phyloP scores from a whole-genome alignment of 768 basidiomycete species.

The Phallus indusiatus region DNA sequence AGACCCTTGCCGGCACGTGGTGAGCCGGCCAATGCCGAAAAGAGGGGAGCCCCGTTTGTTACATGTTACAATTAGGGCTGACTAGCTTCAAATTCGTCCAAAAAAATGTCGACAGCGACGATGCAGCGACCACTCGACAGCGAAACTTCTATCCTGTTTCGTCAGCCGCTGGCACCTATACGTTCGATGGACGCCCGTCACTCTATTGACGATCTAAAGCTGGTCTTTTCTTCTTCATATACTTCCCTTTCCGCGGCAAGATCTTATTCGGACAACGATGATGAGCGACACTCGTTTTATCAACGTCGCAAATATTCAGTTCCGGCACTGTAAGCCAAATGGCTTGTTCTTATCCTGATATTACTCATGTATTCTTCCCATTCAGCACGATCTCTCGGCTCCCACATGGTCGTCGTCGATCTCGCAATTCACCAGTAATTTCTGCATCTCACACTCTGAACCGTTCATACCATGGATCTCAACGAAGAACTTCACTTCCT shows the following conservation, averaged over 20 bases:
- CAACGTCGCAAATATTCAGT: conserved; percentile 6
- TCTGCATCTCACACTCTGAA: conserved; percentile 1
- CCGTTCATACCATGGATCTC: neutral
- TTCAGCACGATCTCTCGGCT: neutral
- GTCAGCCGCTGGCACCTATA: conserved; percentile 3
- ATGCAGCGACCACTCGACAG: neutral
- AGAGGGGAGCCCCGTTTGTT: conserved; percentile 1
- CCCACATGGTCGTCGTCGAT: conserved; percentile 3
- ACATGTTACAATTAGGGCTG: neutral
- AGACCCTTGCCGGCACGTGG: conserved; percentile 8
- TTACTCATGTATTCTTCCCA: neutral
- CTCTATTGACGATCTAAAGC: conserved; percentile 1
- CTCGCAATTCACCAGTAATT: conserved; percentile 4
- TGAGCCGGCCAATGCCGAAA: conserved; percentile 1
- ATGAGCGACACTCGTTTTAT: neutral
- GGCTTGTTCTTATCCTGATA: neutral
- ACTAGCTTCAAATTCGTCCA: neutral
- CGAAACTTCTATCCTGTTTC: neutral
- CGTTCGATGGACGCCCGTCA: neutral
- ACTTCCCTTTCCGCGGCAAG: neutral
- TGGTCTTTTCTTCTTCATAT: neutral
- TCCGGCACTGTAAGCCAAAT: neutral
- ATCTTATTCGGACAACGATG: conserved; percentile 8
- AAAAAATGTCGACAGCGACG: neutral
- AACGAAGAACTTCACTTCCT: conserved; percentile 6